These are phyloP conservation scores for Nothophaeocryptopus gaeumannii DNA, from an alignment of 2,329 filamentous ascomycete genomes.

Conservation along the genomic window DNA sequence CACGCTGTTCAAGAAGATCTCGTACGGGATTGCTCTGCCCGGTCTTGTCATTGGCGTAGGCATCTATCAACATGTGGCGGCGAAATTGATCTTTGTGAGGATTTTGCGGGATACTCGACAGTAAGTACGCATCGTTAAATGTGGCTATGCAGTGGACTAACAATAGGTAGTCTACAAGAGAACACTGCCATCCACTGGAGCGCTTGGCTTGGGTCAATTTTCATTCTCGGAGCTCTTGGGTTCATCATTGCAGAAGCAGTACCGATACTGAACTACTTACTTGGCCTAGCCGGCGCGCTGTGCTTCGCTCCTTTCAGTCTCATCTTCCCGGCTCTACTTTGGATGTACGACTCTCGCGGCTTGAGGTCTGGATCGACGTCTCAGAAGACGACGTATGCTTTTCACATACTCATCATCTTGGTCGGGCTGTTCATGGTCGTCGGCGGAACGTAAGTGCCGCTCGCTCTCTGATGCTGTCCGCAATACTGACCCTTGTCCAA, in stretches of 20 bases:
- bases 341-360: slow-evolving; percentile 48
- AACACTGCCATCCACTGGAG: slow-evolving; percentile 52
- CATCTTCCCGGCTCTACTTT: slow-evolving; percentile 47
- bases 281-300: slow-evolving; percentile 47
- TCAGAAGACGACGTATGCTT: slow-evolving; percentile 37
- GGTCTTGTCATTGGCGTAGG: slow-evolving; percentile 51
- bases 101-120: slow-evolving; percentile 51
- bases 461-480: neutral
- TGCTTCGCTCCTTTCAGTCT: slow-evolving; percentile 52
- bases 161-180: slow-evolving; percentile 36
- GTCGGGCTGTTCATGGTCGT: slow-evolving; percentile 47
- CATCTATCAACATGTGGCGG: slow-evolving; percentile 47
- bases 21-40: slow-evolving; percentile 57
- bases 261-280: slow-evolving; percentile 54
- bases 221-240: slow-evolving; percentile 41
- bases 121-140: slow-evolving; percentile 2
- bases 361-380: slow-evolving; percentile 39
- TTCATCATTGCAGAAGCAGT: slow-evolving; percentile 53
- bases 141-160: neutral
- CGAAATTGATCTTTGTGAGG: slow-evolving; percentile 56
- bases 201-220: slow-evolving; percentile 49
- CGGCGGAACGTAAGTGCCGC: slow-evolving; percentile 39
- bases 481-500: neutral
- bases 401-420: slow-evolving; percentile 42
- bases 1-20: slow-evolving; percentile 57